A percentile compares a stretch with the other conserved stretches of the same genome.
Evolutionary conservation across 1,284 basidiomycete genomes (phyloP).

Genomic region (Apiotrichum domesticum): DNA sequence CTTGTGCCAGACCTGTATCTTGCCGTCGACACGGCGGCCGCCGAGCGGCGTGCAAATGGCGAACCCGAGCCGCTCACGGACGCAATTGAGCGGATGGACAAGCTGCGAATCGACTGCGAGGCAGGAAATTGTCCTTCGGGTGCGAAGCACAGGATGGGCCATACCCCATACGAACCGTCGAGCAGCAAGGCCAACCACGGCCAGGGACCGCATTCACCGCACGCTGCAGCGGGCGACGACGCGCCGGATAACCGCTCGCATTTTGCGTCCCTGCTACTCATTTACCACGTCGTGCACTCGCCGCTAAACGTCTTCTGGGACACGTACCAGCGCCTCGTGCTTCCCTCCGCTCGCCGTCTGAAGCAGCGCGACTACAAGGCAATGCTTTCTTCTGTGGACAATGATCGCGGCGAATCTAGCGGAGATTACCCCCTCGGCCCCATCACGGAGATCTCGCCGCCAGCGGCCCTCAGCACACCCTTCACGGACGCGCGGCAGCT

Average conservation of each 20-base stretch:
- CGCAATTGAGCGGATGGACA: not conserved
- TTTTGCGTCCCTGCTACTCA: slow-evolving; percentile 29
- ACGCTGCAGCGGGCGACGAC: not conserved
- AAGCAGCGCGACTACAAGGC: not conserved
- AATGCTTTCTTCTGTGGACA: too few species aligned
- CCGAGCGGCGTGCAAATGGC: not conserved
- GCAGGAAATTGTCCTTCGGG: not conserved
- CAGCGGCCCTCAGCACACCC: not conserved
- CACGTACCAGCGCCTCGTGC: slow-evolving; percentile 2
- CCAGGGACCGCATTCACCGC: not conserved
- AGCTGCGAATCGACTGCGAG: not conserved
- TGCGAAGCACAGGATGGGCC: too few species aligned
- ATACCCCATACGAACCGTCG: not conserved
- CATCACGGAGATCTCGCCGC: not conserved
- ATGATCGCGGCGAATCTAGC: too few species aligned
- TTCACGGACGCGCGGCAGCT: slow-evolving; percentile 1
- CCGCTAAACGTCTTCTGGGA: slow-evolving; percentile 4
- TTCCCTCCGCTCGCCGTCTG: not conserved
- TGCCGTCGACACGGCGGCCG: slow-evolving; percentile 14
- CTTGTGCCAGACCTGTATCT: slow-evolving; percentile 40
- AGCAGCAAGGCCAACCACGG: not conserved
- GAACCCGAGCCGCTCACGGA: not conserved
- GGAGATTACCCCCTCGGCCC: not conserved
- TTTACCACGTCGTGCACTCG: slow-evolving; percentile 32
- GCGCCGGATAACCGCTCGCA: slow-evolving; percentile 16